phyloP scores from a whole-genome alignment of 2,329 filamentous ascomycete species.

The Colletotrichum higginsianum region DNA sequence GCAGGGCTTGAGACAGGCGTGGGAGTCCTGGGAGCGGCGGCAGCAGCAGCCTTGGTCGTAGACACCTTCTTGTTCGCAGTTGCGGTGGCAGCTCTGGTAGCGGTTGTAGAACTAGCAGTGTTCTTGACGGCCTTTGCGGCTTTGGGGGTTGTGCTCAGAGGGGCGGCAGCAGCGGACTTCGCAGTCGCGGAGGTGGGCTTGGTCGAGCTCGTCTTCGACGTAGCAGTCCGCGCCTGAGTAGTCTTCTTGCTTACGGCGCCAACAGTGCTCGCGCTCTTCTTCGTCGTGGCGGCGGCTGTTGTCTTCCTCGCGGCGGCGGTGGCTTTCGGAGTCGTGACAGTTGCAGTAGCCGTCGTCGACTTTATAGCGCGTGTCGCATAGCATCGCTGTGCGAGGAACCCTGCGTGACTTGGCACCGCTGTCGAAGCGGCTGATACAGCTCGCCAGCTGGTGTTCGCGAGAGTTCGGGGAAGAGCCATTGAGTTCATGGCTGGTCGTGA shows the following conservation, averaged over 20 bases:
- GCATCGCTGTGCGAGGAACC: conserved; percentile 29
- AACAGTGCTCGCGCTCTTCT: conserved; percentile 37
- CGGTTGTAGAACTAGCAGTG: conserved; percentile 8
- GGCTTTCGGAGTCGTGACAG: conserved; percentile 13
- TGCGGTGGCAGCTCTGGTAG: background rate
- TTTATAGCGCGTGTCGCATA: conserved; percentile 36
- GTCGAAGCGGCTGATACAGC: background rate
- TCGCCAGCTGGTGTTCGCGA: conserved; percentile 26
- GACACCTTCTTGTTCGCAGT: conserved; percentile 17
- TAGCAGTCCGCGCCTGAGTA: background rate
- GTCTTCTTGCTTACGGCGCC: conserved; percentile 27
- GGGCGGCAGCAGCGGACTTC: background rate
- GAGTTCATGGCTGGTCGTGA: conserved; percentile 14
- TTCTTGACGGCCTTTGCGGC: conserved; percentile 24
- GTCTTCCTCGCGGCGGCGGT: conserved; percentile 13
- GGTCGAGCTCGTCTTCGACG: conserved; percentile 8
- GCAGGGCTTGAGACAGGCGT: background rate
- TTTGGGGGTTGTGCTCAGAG: conserved; percentile 17
- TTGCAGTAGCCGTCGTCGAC: conserved; percentile 14
- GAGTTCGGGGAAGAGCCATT: conserved; percentile 28
- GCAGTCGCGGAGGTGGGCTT: conserved; percentile 1
- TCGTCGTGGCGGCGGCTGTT: conserved; percentile 23
- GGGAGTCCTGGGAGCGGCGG: background rate
- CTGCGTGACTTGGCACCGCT: conserved; percentile 9
- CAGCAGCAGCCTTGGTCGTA: conserved; percentile 5